Conservation (phyloP, 202 grass and related monocot genomes). For the Zizania palustris region DNA sequence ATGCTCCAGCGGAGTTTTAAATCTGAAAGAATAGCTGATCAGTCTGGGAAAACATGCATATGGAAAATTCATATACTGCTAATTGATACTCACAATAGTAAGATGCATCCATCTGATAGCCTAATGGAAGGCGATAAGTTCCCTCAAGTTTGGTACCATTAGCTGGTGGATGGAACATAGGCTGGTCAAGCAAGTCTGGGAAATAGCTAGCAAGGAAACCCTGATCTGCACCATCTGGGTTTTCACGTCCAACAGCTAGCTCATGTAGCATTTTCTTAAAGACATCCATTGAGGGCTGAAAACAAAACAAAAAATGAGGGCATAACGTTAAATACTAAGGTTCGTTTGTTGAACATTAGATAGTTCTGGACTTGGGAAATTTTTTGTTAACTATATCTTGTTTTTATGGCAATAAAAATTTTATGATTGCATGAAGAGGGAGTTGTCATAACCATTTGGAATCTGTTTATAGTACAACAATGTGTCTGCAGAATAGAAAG, state of each 20-base stretch:
- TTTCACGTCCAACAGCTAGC: constrained; percentile 66
- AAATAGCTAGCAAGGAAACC: constrained; percentile 85
- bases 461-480: neutral
- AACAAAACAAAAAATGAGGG: neutral
- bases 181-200: constrained; percentile 70
- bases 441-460: neutral
- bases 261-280: constrained; percentile 87
- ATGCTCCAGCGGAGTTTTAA: constrained; percentile 89
- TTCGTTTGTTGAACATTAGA: constrained; percentile 3
- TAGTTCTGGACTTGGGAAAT: neutral
- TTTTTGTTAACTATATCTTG: neutral
- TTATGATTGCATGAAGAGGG: neutral
- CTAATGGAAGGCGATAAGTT: constrained; percentile 80
- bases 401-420: constrained; percentile 5
- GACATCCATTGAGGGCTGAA: constrained; percentile 72
- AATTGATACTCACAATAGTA: constrained; percentile 79
- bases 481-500: neutral
- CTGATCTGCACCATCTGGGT: constrained; percentile 87
- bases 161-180: constrained; percentile 81
- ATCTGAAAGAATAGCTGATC: constrained; percentile 52
- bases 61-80: constrained; percentile 11
- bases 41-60: constrained; percentile 27
- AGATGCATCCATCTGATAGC: constrained; percentile 95
- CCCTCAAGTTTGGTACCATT: constrained; percentile 82
- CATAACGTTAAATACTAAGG: neutral